Percentiles rank a stretch among this genome's conserved stretches.
phyloP scores from a whole-genome alignment of 2,329 filamentous ascomycete genomes.

The Pseudopithomyces chartarum region DNA sequence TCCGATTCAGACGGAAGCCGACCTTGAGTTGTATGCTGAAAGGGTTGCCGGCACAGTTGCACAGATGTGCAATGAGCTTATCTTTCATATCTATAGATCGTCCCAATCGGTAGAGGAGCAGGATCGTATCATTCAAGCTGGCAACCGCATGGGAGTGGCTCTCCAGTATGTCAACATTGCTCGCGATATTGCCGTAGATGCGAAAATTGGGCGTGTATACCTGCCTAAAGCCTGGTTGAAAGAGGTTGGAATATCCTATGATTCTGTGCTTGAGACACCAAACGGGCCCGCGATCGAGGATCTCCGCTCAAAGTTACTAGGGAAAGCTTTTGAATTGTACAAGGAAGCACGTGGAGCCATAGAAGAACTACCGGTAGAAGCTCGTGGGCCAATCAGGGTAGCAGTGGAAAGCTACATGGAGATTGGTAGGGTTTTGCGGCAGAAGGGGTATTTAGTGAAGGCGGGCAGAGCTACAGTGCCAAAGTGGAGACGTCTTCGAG shows the following conservation, averaged over 20 bases:
- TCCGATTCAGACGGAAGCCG: constrained; percentile 63
- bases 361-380: constrained; percentile 63
- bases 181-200: constrained; percentile 72
- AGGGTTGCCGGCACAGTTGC: constrained; percentile 75
- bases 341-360: constrained; percentile 61
- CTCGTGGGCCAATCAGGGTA: constrained; percentile 67
- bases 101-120: constrained; percentile 36
- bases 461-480: constrained; percentile 55
- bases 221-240: constrained; percentile 68
- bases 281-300: constrained; percentile 53
- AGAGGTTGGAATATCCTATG: constrained; percentile 59
- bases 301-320: constrained; percentile 61
- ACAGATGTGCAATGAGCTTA: constrained; percentile 69
- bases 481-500: constrained; percentile 55
- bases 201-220: constrained; percentile 69
- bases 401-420: constrained; percentile 79
- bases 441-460: constrained; percentile 51
- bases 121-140: constrained; percentile 58
- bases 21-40: constrained; percentile 67
- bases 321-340: constrained; percentile 67
- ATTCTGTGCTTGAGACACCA: constrained; percentile 60
- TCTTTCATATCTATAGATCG: constrained; percentile 61
- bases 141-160: constrained; percentile 71
- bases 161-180: constrained; percentile 81
- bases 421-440: constrained; percentile 67